Conservation (phyloP, 2,329 filamentous ascomycete species). For the Myriosclerotinia curreyana region DNA sequence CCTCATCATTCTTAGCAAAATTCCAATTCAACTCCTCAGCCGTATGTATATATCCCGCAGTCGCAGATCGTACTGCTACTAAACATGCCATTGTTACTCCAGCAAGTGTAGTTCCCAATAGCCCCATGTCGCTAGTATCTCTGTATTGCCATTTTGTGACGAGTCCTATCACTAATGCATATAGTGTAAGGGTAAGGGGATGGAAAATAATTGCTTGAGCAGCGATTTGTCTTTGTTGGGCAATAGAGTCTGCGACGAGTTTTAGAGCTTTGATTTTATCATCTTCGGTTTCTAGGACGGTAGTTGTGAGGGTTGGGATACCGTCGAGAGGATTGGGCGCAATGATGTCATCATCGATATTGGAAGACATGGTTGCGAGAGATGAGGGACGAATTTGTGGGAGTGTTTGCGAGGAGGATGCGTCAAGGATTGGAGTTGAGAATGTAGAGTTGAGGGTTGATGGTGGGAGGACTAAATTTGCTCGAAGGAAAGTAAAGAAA, state of each 20-base stretch:
- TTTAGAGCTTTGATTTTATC: conserved; percentile 67
- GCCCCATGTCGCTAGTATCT: conserved; percentile 49
- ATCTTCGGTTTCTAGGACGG: conserved; percentile 50
- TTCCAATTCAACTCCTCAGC: conserved; percentile 36
- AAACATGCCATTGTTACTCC: conserved; percentile 64
- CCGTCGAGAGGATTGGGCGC: conserved; percentile 44
- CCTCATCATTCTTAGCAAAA: conserved; percentile 34
- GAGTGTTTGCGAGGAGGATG: conserved; percentile 46
- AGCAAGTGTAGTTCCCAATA: conserved; percentile 56
- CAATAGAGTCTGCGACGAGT: conserved; percentile 76
- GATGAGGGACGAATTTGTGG: conserved; percentile 42
- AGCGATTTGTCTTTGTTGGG: conserved; percentile 69
- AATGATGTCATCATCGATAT: conserved; percentile 37
- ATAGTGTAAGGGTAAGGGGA: conserved; percentile 51
- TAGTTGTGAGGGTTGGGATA: conserved; percentile 63
- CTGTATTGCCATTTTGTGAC: conserved; percentile 46
- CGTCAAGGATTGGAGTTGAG: conserved; percentile 62
- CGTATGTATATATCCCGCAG: conserved; percentile 52
- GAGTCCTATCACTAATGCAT: conserved; percentile 46
- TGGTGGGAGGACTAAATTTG: conserved; percentile 69
- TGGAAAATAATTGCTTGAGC: conserved; percentile 43
- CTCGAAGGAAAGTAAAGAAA: conserved; percentile 78
- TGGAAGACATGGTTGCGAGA: conserved; percentile 41
- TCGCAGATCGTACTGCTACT: conserved; percentile 57
- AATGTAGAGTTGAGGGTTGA: conserved; percentile 51